Percentiles rank a stretch among this genome's conserved stretches.
Evolutionary conservation across 352 stramenopile species (phyloP).

Genomic region (Pythium rhizo-oryzae): DNA sequence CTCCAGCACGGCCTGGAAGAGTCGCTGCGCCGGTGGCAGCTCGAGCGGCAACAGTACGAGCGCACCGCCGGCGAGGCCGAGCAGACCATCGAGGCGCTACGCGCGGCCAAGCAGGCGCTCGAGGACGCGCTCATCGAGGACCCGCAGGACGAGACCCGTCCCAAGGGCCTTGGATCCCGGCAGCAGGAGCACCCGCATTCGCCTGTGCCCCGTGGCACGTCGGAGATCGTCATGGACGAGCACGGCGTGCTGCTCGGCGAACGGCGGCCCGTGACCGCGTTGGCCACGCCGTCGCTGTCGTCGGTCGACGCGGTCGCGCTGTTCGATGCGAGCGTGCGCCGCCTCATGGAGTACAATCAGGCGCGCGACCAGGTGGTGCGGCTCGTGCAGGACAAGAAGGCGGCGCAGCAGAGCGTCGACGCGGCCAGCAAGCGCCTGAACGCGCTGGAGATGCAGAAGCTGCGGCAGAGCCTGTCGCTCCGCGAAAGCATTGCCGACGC

Average conservation of each 20-base stretch:
- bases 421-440: conserved; percentile 60
- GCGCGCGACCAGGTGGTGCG: conserved; percentile 58
- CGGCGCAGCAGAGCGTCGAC: conserved; percentile 54
- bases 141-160: conserved; percentile 6
- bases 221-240: conserved; percentile 22
- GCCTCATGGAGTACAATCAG: conserved; percentile 62
- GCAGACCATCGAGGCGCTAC: conserved; percentile 57
- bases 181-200: not conserved
- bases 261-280: not conserved
- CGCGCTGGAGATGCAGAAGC: conserved; percentile 82
- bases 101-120: conserved; percentile 55
- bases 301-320: conserved; percentile 19
- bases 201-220: not conserved
- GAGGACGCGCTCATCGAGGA: conserved; percentile 61
- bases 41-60: conserved; percentile 75
- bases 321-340: conserved; percentile 57
- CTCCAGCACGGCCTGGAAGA: conserved; percentile 63
- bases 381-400: conserved; percentile 71
- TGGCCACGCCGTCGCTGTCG: not conserved
- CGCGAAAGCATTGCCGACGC: conserved; percentile 79
- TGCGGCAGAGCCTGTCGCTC: conserved; percentile 72
- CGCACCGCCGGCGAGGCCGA: conserved; percentile 63
- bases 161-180: not conserved
- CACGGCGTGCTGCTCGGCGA: not conserved
- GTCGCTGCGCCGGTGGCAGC: conserved; percentile 59